Evolutionary conservation across 2,329 filamentous ascomycete species (phyloP), one percentile per base, ranked within the genome.

Genomic region (Aureobasidium sp.): DNA sequence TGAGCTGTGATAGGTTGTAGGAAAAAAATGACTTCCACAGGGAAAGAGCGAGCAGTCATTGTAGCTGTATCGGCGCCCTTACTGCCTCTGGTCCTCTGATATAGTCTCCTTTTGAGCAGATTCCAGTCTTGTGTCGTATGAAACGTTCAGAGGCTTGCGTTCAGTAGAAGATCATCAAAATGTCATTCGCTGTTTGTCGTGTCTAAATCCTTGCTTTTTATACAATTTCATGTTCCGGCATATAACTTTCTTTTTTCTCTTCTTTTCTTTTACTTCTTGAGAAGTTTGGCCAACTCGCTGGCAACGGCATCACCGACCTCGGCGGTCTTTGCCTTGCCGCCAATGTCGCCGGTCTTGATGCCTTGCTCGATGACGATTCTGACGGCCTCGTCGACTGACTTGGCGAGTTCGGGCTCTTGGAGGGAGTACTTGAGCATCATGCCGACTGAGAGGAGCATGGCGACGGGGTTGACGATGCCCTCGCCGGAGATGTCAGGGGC

Each of bases 341-440:
- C 91, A 68, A 97, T 89, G 73, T 97, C 93, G 73, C 84, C 87
- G 17, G 93, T 97, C 66, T 86, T 82, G 52, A 92, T 76, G 39
- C 90, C 90, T 61, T 80, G 82, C 74, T 97, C 92, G 66, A 97
- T 88, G 57, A 90, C 88, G 61, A 82, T 84, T 72, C 84, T 84
- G 56, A 96, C 92, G 3, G 92, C 92, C 64, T 86, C 82, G 78
- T 97, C 92, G 66, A 97, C 85, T 55, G 87, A 85, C 65, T 84
- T 82, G 37, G 92, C 89, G 76, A 97, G 87, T 56, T 85, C 81
- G 34, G 88, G 86, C 67, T 92, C 84, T 70, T 86, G 85, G 63
- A 97, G 84, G 15, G 92, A 96, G 81, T 97, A 97, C 72, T 91
- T 88, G 71, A 97, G 83, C 87, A 99, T 90, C 92, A 97, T 96